phyloP scores from a whole-genome alignment of 306 rosid genomes.

The Gastrolobium villosum region DNA sequence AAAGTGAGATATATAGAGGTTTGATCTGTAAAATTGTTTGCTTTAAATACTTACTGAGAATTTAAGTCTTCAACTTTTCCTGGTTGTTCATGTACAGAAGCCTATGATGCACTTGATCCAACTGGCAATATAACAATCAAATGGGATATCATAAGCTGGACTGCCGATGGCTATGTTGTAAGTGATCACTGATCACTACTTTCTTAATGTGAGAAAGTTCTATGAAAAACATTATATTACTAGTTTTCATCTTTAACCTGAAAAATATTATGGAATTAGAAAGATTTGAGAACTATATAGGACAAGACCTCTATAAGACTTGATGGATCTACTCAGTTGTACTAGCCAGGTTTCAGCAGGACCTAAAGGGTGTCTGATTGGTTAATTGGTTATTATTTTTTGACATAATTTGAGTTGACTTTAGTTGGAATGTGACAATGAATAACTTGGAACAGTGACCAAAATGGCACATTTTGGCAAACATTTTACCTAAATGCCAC shows the following conservation, averaged over 20 bases:
- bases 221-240: conserved; percentile 1
- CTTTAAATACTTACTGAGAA: neutral
- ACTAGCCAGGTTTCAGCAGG: neutral
- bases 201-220: conserved; percentile 18
- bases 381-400: conserved; percentile 9
- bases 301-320: conserved; percentile 11
- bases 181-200: conserved; percentile 47
- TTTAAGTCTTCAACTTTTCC: conserved; percentile 22
- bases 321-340: conserved; percentile 3
- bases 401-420: neutral
- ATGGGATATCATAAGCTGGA: conserved; percentile 88
- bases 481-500: no score
- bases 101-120: conserved; percentile 89
- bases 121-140: conserved; percentile 84
- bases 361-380: neutral
- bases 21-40: conserved; percentile 1
- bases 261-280: neutral
- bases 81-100: conserved; percentile 60
- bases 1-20: neutral
- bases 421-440: neutral
- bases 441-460: neutral
- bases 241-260: neutral
- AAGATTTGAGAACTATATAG: neutral
- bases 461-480: no score
- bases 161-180: conserved; percentile 85